A percentile compares a stretch with the other conserved stretches of the same genome.
These are phyloP conservation scores for Mucor irregularis DNA, from an alignment of 371 early-diverging fungal genomes.

Conservation along the genomic window DNA sequence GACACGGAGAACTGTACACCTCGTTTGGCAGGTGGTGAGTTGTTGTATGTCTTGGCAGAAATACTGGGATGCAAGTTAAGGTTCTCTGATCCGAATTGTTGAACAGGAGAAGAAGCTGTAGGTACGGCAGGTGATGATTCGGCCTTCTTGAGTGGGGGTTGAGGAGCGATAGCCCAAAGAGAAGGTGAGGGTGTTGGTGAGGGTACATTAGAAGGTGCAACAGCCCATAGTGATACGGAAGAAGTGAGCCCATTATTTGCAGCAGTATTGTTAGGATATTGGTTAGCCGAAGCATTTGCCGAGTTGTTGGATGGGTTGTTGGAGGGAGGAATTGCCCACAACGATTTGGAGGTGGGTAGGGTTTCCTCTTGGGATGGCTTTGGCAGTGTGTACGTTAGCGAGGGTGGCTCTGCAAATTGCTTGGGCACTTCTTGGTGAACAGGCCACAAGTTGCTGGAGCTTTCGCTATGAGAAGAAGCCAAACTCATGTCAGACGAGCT, in stretches of 20 bases:
- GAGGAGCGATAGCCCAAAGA: constrained; percentile 24
- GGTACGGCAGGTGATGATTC: neutral
- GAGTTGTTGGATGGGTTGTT: neutral
- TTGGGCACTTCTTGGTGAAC: constrained; percentile 11
- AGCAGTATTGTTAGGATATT: neutral
- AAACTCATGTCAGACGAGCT: constrained; percentile 12
- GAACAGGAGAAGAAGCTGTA: constrained; percentile 1
- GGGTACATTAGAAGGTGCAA: constrained; percentile 19
- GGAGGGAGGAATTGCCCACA: constrained; percentile 23
- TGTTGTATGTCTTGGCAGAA: constrained; percentile 13
- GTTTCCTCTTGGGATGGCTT: constrained; percentile 9
- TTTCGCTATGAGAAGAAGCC: neutral
- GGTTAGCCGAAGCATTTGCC: neutral
- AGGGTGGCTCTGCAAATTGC: constrained; percentile 1
- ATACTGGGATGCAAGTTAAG: constrained; percentile 27
- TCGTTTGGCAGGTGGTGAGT: constrained; percentile 2
- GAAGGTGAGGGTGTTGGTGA: constrained; percentile 22
- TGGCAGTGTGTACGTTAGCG: constrained; percentile 15
- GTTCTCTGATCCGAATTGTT: constrained; percentile 21
- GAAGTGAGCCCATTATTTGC: constrained; percentile 5
- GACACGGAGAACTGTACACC: constrained; percentile 8
- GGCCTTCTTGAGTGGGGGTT: neutral
- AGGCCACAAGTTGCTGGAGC: constrained; percentile 7
- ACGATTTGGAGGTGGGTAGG: constrained; percentile 3
- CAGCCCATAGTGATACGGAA: constrained; percentile 30